Base-by-base conservation (phyloP, 176 grass and related monocot species). In the Tuctoria greenei region DNA sequence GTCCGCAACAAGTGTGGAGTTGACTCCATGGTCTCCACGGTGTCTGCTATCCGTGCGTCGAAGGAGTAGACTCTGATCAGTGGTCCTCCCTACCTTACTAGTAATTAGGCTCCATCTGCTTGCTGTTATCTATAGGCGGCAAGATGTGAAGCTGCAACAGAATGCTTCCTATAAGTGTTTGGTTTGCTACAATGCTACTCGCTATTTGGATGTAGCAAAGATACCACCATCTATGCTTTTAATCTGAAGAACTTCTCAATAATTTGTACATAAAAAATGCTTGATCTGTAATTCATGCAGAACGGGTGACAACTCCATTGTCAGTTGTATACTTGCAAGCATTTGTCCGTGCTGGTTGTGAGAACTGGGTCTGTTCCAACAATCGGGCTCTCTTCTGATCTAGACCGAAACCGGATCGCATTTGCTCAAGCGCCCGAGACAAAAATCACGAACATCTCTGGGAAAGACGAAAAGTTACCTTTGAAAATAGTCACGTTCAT, bases 1-100 rank as follows among this genome's bases (percentile, higher is more conserved):
- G 83, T 96, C 5, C 81, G 70, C 76, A 80, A 88, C 86, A 88
- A 88, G 62, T 96, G 93, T 2, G 89, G 89, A 0, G 89, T 96
- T 1, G 93, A 96, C 50, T 89, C 86, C 71, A 92, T 92, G 93
- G 93, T 96, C 26, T 87, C 93, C 37, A 89, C 89, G 0, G 93
- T 96, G 34, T 83, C 81, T 1, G 86, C 93, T 13, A 51, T 84
- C 17, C 77, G 65, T 8, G 36, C 83, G 52, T 41, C 62, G 0
- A 73, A 86, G 61, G 70, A 84, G 79, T 90, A 76, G 81, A 50
- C 28, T 49, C 50, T 66, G 66, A 79, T 75, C 38, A 61, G 59
- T 64, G 0, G 67, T 61, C 79, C 50, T 60, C 67, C 20, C 42
- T 26, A 41, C 18, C n/a, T 58, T 38, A 42, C 42, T 76, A 54